A percentile compares a stretch with the other conserved stretches of the same genome.
phyloP scores from a whole-genome alignment of 163 green algal genomes.

The Chlamydomonas reinhardtii region DNA sequence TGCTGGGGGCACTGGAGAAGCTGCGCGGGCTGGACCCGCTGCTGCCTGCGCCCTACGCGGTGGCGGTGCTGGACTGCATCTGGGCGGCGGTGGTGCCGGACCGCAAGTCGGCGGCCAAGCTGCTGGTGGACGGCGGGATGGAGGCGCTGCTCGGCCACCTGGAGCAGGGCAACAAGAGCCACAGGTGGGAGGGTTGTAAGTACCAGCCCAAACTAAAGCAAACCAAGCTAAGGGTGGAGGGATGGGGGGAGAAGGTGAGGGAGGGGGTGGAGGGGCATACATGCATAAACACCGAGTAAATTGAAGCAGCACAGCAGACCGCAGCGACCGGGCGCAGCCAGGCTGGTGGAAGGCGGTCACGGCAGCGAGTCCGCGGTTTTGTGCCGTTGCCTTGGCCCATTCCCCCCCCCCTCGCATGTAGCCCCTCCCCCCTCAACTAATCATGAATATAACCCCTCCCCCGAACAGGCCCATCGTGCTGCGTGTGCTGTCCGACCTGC shows the following conservation, averaged over 20 bases:
- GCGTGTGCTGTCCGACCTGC: slow-evolving; percentile 71
- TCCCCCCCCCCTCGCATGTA: no score
- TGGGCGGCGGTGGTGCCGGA: slow-evolving; percentile 69
- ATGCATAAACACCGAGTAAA: no score
- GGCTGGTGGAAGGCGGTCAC: no score
- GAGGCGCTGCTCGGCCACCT: slow-evolving; percentile 62
- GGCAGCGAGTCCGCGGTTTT: no score
- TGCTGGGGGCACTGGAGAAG: slow-evolving; percentile 44
- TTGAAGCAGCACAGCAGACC: no score
- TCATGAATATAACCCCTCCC: no score
- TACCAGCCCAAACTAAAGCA: no score
- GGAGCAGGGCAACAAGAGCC: slow-evolving; percentile 49
- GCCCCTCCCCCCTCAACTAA: no score
- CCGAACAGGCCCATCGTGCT: slow-evolving; percentile 56
- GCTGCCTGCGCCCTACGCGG: slow-evolving; percentile 56
- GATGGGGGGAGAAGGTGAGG: background rate
- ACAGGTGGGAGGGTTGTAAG: slow-evolving; percentile 49
- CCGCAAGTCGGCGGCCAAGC: slow-evolving; percentile 59
- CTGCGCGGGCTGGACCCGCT: slow-evolving; percentile 55
- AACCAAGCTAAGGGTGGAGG: background rate
- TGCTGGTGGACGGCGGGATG: slow-evolving; percentile 67
- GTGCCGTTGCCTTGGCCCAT: no score
- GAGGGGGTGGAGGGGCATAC: background rate
- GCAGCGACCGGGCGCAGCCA: no score
- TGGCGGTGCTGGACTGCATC: slow-evolving; percentile 65